Evolutionary conservation across 768 basidiomycete genomes (phyloP).

Genomic region (Tylopilus balloui): DNA sequence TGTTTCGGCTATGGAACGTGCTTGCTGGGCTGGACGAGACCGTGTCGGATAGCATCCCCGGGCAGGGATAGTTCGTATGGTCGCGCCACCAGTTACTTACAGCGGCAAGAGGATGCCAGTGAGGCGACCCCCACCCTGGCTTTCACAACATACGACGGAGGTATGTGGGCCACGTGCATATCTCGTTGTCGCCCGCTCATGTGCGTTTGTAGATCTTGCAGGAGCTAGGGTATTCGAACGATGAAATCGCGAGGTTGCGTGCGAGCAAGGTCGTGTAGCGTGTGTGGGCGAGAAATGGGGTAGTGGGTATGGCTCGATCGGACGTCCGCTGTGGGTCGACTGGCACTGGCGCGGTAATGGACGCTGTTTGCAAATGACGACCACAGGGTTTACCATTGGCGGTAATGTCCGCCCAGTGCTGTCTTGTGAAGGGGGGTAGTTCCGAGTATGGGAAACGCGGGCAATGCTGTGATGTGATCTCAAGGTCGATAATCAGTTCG

Average conservation of each 20-base stretch:
- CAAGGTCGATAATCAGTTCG: constrained; percentile 31
- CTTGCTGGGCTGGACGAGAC: constrained; percentile 13
- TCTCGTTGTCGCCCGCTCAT: neutral
- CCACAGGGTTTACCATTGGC: constrained; percentile 21
- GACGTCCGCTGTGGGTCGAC: constrained; percentile 29
- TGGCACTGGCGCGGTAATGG: constrained; percentile 5
- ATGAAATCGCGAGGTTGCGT: constrained; percentile 43
- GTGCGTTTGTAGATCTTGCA: constrained; percentile 32
- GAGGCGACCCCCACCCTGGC: constrained; percentile 75
- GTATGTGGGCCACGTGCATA: constrained; percentile 33
- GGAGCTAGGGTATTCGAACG: constrained; percentile 40
- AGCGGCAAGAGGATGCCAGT: constrained; percentile 77
- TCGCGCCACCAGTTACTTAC: constrained; percentile 77
- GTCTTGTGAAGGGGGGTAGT: constrained; percentile 1
- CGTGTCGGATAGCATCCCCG: constrained; percentile 56
- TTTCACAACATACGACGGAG: constrained; percentile 81
- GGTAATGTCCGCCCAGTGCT: constrained; percentile 12
- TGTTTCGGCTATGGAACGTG: constrained; percentile 31
- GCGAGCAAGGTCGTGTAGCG: constrained; percentile 38
- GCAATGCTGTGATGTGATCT: constrained; percentile 26
- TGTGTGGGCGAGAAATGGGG: constrained; percentile 22
- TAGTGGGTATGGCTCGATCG: constrained; percentile 17
- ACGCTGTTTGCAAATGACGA: constrained; percentile 25
- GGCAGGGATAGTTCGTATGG: constrained; percentile 71
- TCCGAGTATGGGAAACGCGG: constrained; percentile 23